phyloP scores from a whole-genome alignment of 352 stramenopile genomes.

The Pythium rishiriense region DNA sequence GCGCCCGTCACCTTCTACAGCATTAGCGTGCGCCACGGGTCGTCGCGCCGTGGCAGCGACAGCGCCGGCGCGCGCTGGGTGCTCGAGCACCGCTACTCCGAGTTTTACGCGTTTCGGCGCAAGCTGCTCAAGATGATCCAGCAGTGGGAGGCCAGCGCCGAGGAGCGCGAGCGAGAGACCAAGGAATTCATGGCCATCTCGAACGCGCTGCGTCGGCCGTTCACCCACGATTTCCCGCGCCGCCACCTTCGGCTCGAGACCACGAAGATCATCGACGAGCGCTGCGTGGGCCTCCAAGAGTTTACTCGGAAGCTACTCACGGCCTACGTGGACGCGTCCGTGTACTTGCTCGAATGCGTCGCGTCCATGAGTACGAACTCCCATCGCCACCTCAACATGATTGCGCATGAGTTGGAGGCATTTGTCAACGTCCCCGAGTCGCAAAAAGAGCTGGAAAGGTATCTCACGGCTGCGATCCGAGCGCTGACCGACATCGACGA shows the following conservation, averaged over 20 bases:
- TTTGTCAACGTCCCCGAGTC: slow-evolving; percentile 54
- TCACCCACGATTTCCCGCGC: slow-evolving; percentile 51
- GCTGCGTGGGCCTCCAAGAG: slow-evolving; percentile 44
- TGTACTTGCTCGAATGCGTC: slow-evolving; percentile 42
- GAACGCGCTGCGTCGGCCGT: slow-evolving; percentile 39
- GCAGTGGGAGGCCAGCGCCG: slow-evolving; percentile 42
- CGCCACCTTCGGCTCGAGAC: slow-evolving; percentile 66
- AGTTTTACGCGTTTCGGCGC: slow-evolving; percentile 60
- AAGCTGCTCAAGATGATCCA: slow-evolving; percentile 45
- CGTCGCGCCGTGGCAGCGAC: slow-evolving; percentile 18
- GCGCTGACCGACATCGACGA: slow-evolving; percentile 54
- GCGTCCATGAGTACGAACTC: slow-evolving; percentile 24
- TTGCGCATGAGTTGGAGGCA: slow-evolving; percentile 39
- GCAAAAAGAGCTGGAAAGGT: slow-evolving; percentile 53
- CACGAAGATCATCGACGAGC: slow-evolving; percentile 49
- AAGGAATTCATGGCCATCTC: slow-evolving; percentile 50
- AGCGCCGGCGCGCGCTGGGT: slow-evolving; percentile 37
- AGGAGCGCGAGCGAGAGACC: slow-evolving; percentile 28
- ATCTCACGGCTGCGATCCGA: slow-evolving; percentile 47
- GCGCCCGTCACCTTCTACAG: slow-evolving; percentile 68
- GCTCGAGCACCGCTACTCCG: slow-evolving; percentile 64
- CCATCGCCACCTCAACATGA: slow-evolving; percentile 29
- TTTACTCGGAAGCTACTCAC: slow-evolving; percentile 58
- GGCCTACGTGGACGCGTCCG: slow-evolving; percentile 60
- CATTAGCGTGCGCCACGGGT: slow-evolving; percentile 44